Evolutionary conservation across 2,329 filamentous ascomycete species (phyloP).

Genomic region (Colletotrichum australisinense): DNA sequence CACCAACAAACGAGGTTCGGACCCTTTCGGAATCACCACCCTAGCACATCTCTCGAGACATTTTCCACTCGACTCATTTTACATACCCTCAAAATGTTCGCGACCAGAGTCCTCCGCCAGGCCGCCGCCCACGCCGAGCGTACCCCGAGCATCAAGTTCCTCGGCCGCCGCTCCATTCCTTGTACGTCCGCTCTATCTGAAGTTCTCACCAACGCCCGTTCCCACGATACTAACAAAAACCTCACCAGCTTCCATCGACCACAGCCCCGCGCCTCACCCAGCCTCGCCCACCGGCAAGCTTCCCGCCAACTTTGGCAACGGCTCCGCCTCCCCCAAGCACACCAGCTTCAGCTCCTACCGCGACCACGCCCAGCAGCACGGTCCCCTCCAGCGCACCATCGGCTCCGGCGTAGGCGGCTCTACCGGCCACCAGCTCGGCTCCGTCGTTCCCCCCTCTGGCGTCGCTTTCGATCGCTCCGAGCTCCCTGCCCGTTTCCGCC

Average conservation of each 20-base stretch:
- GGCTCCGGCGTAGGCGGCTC: conserved; percentile 66
- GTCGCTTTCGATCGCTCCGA: conserved; percentile 90
- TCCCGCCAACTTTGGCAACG: conserved; percentile 61
- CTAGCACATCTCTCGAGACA: neutral
- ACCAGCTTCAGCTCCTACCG: conserved; percentile 81
- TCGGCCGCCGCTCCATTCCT: conserved; percentile 70
- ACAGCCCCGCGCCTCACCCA: conserved; percentile 79
- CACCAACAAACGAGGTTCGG: conserved; percentile 11
- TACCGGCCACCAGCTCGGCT: conserved; percentile 77
- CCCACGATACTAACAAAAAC: conserved; percentile 37
- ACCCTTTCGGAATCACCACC: neutral
- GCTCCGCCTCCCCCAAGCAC: conserved; percentile 55
- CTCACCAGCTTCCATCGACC: conserved; percentile 74
- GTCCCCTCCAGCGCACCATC: conserved; percentile 74
- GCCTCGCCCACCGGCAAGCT: conserved; percentile 75
- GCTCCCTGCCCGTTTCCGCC: conserved; percentile 85
- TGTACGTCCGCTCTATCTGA: conserved; percentile 52
- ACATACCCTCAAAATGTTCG: conserved; percentile 57
- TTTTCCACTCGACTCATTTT: neutral
- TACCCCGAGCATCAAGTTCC: conserved; percentile 70
- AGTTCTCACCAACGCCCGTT: neutral
- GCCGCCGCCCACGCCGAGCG: conserved; percentile 70
- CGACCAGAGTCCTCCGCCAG: conserved; percentile 68
- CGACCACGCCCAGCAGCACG: conserved; percentile 82
- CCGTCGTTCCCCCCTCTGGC: conserved; percentile 77